phyloP scores from a whole-genome alignment of 73 alveolate species.

The Tetrahymena thermophila region DNA sequence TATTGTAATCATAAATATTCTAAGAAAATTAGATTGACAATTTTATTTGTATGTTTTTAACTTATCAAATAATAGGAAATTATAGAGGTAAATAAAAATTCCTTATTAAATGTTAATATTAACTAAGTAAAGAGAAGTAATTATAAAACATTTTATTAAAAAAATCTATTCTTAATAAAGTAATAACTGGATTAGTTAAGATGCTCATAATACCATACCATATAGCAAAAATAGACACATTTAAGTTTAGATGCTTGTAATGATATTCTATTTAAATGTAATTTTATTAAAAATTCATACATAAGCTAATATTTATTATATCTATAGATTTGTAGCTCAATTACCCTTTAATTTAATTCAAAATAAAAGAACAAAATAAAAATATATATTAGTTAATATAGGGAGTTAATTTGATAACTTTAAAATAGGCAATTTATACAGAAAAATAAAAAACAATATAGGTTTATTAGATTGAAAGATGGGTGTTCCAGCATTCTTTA shows the following conservation, averaged over 20 bases:
- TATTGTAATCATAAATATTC: too few species aligned
- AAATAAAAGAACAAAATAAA: background rate
- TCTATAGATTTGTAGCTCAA: background rate
- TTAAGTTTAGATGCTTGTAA: background rate
- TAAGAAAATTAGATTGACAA: too few species aligned
- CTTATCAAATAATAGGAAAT: too few species aligned
- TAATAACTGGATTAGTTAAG: background rate
- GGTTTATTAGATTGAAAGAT: slow-evolving; percentile 32
- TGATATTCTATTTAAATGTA: background rate
- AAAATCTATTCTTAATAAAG: too few species aligned
- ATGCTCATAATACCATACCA: background rate
- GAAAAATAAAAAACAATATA: background rate
- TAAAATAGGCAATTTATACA: background rate
- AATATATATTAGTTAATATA: background rate
- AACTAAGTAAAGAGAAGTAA: too few species aligned
- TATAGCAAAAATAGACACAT: background rate
- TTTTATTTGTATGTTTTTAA: too few species aligned
- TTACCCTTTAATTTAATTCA: background rate
- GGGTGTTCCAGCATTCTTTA: slow-evolving; percentile 98
- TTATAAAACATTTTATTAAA: too few species aligned
- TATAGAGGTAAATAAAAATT: too few species aligned
- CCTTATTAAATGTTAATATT: too few species aligned
- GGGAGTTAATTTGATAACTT: background rate
- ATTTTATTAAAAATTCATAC: background rate
- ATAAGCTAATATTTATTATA: background rate